Evolutionary conservation across 2,329 filamentous ascomycete genomes (phyloP), one percentile per base, ranked within the genome.

Genomic region (Tolypocladium tropicale): DNA sequence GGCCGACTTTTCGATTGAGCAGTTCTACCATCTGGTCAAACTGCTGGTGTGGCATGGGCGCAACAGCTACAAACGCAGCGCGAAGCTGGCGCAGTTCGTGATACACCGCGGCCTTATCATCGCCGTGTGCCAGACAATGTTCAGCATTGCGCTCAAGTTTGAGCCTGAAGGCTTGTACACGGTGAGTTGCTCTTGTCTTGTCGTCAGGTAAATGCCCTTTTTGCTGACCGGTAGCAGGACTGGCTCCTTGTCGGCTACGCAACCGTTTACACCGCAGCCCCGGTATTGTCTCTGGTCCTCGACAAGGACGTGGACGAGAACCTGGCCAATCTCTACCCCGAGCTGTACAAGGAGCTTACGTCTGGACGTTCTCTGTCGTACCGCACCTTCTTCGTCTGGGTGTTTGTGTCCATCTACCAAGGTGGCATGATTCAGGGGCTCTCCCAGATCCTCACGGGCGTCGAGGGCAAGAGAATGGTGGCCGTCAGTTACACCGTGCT

Each of bases 21-120:
- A 96, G 65, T 99, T 99, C 72, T 89, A 86, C 66, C 91, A 99
- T 69, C 76, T 99, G 23, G 95, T 93, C 53, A 99, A 97, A 72
- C 81, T 99, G 1, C 82, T 99, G n/a, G 91, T 99, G 39, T 99
- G 95, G 94, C 95, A 99, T 69, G 94, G 94, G 1, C 85, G 95
- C 34, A 99, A 99, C 74, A 93, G 87, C 64, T 99, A 99, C 78
- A 97, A 97, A 73, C 84, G 95, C 50, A 90, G 85, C 57, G 94
- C 94, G 32, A 99, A 99, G 74, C 82, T 99, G 28, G 91, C 90
- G 0, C 95, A 97, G 70, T 99, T 99, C 71, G 93, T 99, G 65
- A 99, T 99, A 65, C 95, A 99, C 69, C 88, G 94, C 65, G 94
- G 94, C 53, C 77, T 99, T 49, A 96, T 99, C 66, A 95, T 99